phyloP scores from a whole-genome alignment of 2,329 filamentous ascomycete species.

The Aspergillus tanneri region DNA sequence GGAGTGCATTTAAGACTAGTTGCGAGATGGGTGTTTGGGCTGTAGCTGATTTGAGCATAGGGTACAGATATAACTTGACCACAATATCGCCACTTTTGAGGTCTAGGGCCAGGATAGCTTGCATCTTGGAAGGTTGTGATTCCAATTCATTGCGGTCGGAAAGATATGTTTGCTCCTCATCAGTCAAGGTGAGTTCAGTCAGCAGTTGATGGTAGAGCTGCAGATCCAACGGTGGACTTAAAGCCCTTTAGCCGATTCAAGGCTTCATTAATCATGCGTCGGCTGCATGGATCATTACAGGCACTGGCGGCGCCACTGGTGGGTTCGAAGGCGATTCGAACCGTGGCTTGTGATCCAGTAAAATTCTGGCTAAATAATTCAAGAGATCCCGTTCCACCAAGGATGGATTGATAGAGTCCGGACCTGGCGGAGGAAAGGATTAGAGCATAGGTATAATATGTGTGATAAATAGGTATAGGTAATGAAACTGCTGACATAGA shows the following conservation, averaged over 20 bases:
- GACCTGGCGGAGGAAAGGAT: constrained; percentile 5
- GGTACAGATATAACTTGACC: constrained; percentile 22
- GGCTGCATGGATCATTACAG: constrained; percentile 4
- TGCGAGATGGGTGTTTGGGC: neutral
- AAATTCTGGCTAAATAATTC: constrained; percentile 17
- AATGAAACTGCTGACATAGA: neutral
- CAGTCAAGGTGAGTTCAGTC: constrained; percentile 9
- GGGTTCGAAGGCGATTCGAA: constrained; percentile 15
- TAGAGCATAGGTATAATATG: constrained; percentile 2
- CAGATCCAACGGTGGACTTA: constrained; percentile 8
- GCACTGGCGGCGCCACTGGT: constrained; percentile 8
- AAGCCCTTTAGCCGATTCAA: constrained; percentile 2
- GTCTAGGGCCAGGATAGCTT: constrained; percentile 21
- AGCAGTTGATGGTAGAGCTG: constrained; percentile 12
- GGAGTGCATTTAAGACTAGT: constrained; percentile 8
- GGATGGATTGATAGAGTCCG: constrained; percentile 8
- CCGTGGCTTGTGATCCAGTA: neutral
- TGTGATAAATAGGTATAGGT: neutral
- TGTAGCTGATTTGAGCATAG: constrained; percentile 14
- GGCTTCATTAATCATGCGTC: constrained; percentile 2
- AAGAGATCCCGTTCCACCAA: constrained; percentile 9
- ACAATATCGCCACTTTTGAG: constrained; percentile 12
- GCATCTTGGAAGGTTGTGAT: constrained; percentile 10
- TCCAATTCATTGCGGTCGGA: neutral
- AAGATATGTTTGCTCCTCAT: constrained; percentile 6